phyloP scores from a whole-genome alignment of 257 asterid species.

The Solanum tarapatanum region DNA sequence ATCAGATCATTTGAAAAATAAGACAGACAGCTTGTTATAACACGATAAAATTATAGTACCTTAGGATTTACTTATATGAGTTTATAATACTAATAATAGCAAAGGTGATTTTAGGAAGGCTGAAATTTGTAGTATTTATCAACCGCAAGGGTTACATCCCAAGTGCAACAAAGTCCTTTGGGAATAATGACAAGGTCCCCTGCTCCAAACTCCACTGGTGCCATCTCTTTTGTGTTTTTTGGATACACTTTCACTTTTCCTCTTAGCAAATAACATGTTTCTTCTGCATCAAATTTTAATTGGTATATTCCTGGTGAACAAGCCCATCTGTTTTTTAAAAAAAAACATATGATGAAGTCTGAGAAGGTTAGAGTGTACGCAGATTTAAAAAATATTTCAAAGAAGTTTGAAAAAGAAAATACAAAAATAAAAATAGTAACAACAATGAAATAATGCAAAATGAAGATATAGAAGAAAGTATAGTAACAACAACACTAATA shows the following conservation, averaged over 20 bases:
- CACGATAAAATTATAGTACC: background rate
- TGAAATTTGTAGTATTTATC: conserved; percentile 87
- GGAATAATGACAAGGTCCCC: conserved; percentile 79
- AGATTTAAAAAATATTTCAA: too few relatives aligned
- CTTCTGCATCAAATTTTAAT: conserved; percentile 64
- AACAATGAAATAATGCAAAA: too few relatives aligned
- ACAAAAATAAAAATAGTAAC: background rate
- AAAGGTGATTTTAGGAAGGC: background rate
- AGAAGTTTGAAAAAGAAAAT: background rate
- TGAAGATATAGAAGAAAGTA: background rate
- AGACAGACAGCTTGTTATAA: background rate
- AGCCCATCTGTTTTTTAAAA: conserved; percentile 45
- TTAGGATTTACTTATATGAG: background rate
- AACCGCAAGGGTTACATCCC: conserved; percentile 71
- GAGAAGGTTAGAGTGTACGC: background rate
- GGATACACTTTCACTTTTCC: conserved; percentile 71
- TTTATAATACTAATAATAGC: background rate
- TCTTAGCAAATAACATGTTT: conserved; percentile 63
- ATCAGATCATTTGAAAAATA: background rate
- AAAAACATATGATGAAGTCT: background rate
- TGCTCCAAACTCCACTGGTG: conserved; percentile 63
- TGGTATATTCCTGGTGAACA: conserved; percentile 74
- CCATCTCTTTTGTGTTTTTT: conserved; percentile 31
- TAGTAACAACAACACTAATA: background rate
- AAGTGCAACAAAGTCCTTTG: conserved; percentile 75